Evolutionary conservation across 129 eudicot species (phyloP).

Genomic region (Escallonia herrerae): DNA sequence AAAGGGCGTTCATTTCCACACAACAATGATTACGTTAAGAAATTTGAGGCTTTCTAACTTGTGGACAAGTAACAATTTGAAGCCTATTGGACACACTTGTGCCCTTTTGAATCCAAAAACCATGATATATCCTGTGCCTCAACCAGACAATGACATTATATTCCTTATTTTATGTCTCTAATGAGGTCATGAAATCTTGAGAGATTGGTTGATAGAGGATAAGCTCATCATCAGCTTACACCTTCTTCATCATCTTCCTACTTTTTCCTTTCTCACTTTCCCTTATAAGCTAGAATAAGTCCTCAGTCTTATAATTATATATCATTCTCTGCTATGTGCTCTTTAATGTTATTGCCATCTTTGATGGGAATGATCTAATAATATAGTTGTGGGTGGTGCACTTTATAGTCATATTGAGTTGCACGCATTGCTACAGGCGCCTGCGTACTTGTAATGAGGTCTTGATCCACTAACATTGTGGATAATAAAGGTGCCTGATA

Average conservation of each 20-base stretch:
- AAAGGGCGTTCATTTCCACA: neutral
- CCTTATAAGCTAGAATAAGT: neutral
- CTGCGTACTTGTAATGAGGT: constrained; percentile 20
- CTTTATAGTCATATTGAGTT: neutral
- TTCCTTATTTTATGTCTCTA: too few relatives aligned
- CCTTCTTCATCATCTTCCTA: neutral
- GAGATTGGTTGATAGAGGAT: constrained; percentile 10
- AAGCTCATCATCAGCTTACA: constrained; percentile 5
- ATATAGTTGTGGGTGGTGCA: constrained; percentile 5
- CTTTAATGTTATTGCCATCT: neutral
- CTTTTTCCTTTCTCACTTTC: neutral
- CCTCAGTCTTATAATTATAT: neutral
- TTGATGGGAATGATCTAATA: neutral
- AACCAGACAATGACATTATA: neutral
- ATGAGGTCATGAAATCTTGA: neutral
- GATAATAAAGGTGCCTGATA: constrained; percentile 17
- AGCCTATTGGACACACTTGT: neutral
- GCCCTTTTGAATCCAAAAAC: neutral
- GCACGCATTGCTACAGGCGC: constrained; percentile 4
- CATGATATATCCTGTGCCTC: neutral
- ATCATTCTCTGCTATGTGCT: neutral
- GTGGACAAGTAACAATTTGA: neutral
- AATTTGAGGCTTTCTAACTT: neutral
- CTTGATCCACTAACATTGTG: constrained; percentile 21
- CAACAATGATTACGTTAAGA: neutral